Evolutionary conservation across 2,329 filamentous ascomycete species (phyloP), one percentile per base, ranked within the genome.

Genomic region (Aspergillus sclerotialis): DNA sequence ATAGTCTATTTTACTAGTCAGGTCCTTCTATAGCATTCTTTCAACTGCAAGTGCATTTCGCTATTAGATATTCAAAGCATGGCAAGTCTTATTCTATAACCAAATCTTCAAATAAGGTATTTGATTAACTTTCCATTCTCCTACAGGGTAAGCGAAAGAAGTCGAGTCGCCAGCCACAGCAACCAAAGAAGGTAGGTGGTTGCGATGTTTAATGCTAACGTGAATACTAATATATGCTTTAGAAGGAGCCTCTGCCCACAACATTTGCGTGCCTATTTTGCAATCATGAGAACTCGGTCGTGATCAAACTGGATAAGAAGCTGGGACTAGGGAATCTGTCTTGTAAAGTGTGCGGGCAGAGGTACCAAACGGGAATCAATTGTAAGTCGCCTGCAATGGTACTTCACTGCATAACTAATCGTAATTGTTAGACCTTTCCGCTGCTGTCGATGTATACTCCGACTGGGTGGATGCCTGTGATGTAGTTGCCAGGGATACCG

Each of bases 381-480:
- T 94, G 89, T 93, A 67, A 50, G 79, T 64, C 13, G n/a, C n/a
- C n/a, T n/a, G n/a, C n/a, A n/a, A n/a, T n/a, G n/a, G n/a, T n/a
- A n/a, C n/a, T n/a, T n/a, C n/a, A n/a, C n/a, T n/a, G 5, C 13
- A 19, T 19, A 5, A 7, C 8, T 28, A 17, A 14, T 17, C 18
- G 41, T 8, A 32, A 28, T 29, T 13, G 5, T 12, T 42, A 94
- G 87, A 93, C 61, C 78, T 96, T 16, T 93, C 86, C 16, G 85
- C 84, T 10, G 78, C 87, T 0, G 88, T 98, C 30, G 92, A 98
- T 58, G 90, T 98, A 6, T 98, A 98, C 57, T 85, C 86, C 21
- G 92, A 96, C 62, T 98, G 92, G 92, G 86, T 98, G 44, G 92
- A 98, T 65, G 92, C 92, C n/a, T 84, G 81, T 56, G 82, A 86